Percentiles rank a stretch among this genome's conserved stretches.
Conservation (phyloP, 139 green algal genomes). For the Picochlorum sp. region DNA sequence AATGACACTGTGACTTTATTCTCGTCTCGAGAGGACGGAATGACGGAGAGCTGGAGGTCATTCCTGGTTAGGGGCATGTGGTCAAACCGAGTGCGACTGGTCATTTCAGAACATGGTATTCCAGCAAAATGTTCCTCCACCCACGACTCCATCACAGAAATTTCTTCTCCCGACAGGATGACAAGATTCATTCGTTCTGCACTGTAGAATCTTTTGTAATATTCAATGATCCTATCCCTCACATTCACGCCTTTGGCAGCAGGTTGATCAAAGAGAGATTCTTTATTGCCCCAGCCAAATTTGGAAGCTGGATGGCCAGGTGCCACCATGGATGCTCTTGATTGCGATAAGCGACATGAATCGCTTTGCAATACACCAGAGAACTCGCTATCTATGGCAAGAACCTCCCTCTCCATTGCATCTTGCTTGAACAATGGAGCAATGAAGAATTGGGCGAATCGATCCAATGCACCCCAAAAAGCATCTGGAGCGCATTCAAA, state of each 20-base stretch:
- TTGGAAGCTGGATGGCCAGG: conserved; percentile 68
- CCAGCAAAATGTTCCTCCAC: conserved; percentile 47
- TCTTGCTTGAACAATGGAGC: conserved; percentile 73
- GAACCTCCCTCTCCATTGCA: conserved; percentile 84
- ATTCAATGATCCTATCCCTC: conserved; percentile 59
- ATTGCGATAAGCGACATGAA: conserved; percentile 62
- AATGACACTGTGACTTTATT: conserved; percentile 74
- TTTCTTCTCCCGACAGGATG: conserved; percentile 76
- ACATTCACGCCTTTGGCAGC: conserved; percentile 50
- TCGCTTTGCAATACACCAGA: conserved; percentile 75
- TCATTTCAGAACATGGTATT: conserved; percentile 21
- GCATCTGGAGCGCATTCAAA: conserved; percentile 75
- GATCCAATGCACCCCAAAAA: conserved; percentile 74
- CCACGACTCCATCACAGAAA: conserved; percentile 73
- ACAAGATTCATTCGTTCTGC: conserved; percentile 86
- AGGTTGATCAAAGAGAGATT: conserved; percentile 61
- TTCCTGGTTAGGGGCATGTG: conserved; percentile 16
- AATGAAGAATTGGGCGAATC: conserved; percentile 94
- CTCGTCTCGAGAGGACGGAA: conserved; percentile 70
- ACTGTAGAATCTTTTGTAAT: conserved; percentile 81
- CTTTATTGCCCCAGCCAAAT: conserved; percentile 91
- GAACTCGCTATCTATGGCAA: conserved; percentile 82
- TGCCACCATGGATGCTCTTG: conserved; percentile 72
- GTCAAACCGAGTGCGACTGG: too few species aligned
- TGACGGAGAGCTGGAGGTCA: conserved; percentile 48